Percentiles rank a stretch among this genome's conserved stretches.
phyloP scores from a whole-genome alignment of 169 alveolate genomes.

The Plasmodium reichenowi region DNA sequence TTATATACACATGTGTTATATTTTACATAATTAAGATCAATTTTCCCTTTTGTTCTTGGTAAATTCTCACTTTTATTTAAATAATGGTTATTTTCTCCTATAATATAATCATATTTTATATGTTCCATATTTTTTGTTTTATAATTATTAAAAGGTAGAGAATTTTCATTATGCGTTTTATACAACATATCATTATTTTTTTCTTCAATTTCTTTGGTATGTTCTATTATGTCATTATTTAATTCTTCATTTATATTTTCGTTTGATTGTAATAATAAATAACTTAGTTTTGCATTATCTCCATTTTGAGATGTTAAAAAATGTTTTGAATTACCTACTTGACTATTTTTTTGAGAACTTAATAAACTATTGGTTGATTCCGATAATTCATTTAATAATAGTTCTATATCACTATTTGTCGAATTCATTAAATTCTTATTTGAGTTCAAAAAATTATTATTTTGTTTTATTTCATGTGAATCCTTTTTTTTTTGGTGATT shows the following conservation, averaged over 20 bases:
- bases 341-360: constrained; percentile 10
- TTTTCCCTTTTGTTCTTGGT: not conserved
- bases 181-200: not conserved
- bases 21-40: constrained; percentile 18
- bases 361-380: constrained; percentile 21
- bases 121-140: not conserved
- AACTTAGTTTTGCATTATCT: constrained; percentile 5
- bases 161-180: not conserved
- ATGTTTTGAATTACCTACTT: not conserved
- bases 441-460: not conserved
- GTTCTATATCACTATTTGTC: constrained; percentile 27
- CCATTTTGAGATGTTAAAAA: not conserved
- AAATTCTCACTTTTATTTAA: constrained; percentile 65
- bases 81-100: constrained; percentile 9
- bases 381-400: not conserved
- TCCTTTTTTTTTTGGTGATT: not conserved
- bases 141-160: not conserved
- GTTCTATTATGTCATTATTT: not conserved
- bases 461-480: not conserved
- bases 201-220: not conserved
- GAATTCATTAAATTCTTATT: constrained; percentile 7
- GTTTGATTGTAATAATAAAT: constrained; percentile 13
- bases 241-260: not conserved
- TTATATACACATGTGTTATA: constrained; percentile 35
- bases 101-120: constrained; percentile 10